Evolutionary conservation across 1,284 basidiomycete genomes (phyloP).

Genomic region (Cutaneotrichosporon spelunceum): DNA sequence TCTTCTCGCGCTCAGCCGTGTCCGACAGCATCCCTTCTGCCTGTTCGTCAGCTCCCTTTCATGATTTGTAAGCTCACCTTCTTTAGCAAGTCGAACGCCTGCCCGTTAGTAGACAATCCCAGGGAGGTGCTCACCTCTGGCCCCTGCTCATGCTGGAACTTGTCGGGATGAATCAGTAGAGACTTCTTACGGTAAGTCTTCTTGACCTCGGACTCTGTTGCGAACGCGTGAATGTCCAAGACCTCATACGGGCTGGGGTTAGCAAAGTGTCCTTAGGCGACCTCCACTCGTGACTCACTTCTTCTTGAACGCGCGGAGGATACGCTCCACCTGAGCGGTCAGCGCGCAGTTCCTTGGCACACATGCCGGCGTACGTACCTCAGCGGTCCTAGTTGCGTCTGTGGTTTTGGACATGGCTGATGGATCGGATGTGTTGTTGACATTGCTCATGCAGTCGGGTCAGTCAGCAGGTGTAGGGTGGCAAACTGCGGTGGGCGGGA

Average conservation of each 20-base stretch:
- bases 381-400: conserved; percentile 21
- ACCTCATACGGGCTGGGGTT: conserved; percentile 56
- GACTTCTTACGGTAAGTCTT: conserved; percentile 58
- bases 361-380: conserved; percentile 29
- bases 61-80: conserved; percentile 47
- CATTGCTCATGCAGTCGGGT: not conserved
- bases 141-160: conserved; percentile 58
- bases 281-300: conserved; percentile 47
- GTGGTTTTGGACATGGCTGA: conserved; percentile 9
- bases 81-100: conserved; percentile 59
- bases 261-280: conserved; percentile 8
- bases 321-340: conserved; percentile 53
- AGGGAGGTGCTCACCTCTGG: conserved; percentile 42
- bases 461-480: conserved; percentile 3
- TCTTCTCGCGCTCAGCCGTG: conserved; percentile 40
- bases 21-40: conserved; percentile 49
- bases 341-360: conserved; percentile 1
- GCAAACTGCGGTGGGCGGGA: conserved; percentile 7
- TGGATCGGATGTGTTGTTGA: not conserved
- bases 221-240: conserved; percentile 54
- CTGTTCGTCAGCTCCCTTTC: conserved; percentile 28
- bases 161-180: conserved; percentile 60
- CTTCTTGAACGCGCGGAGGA: conserved; percentile 57
- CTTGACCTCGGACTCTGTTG: conserved; percentile 56
- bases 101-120: conserved; percentile 7